Evolutionary conservation across 371 early-diverging fungal species (phyloP).

Genomic region (Rhizopus delemar): DNA sequence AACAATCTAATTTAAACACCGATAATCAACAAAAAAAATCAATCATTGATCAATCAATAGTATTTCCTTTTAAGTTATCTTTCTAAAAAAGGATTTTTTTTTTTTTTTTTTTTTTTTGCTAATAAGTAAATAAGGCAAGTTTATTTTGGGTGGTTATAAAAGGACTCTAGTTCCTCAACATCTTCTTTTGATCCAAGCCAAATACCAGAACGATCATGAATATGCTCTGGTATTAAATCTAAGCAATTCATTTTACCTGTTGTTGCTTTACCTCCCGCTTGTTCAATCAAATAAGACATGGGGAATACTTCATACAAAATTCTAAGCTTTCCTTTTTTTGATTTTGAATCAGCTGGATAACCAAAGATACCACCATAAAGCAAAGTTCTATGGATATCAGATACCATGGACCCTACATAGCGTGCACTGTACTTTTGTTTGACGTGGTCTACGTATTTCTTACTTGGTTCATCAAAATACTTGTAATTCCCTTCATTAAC

Average conservation of each 20-base stretch:
- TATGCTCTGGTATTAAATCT: constrained; percentile 83
- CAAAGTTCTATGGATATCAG: constrained; percentile 97
- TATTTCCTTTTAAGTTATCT: too few relatives aligned
- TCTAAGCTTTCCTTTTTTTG: constrained; percentile 91
- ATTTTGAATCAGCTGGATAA: constrained; percentile 85
- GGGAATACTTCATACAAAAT: constrained; percentile 98
- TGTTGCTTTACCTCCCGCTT: constrained; percentile 93
- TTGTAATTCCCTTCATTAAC: constrained; percentile 96
- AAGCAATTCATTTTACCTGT: constrained; percentile 84
- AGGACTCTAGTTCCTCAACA: constrained; percentile 78
- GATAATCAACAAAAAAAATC: background rate
- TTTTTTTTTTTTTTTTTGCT: too few relatives aligned
- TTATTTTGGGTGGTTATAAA: constrained; percentile 29
- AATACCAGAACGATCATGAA: constrained; percentile 92
- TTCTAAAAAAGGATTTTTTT: too few relatives aligned
- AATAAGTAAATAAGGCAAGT: too few relatives aligned
- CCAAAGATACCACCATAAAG: constrained; percentile 91
- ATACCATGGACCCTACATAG: constrained; percentile 98
- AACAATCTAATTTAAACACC: background rate
- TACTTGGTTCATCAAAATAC: constrained; percentile 88
- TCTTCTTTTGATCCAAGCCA: constrained; percentile 92
- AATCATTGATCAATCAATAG: too few relatives aligned
- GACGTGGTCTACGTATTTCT: constrained; percentile 85
- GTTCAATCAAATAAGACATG: constrained; percentile 93
- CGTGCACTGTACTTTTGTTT: constrained; percentile 93